phyloP scores from a whole-genome alignment of 176 grass and related monocot species.

The Paspalum vaginatum region DNA sequence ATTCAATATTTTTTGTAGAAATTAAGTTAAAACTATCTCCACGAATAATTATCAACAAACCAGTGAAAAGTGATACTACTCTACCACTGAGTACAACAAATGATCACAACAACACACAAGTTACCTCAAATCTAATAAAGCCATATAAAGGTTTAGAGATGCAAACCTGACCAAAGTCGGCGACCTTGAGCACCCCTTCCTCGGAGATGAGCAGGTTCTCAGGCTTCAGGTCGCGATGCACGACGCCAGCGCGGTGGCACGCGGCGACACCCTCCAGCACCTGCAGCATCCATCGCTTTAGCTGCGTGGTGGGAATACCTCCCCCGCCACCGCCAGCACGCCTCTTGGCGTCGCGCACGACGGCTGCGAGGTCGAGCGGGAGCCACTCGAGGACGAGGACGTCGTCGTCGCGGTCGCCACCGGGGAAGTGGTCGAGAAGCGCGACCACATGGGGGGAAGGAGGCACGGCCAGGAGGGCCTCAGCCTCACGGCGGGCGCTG shows the following conservation, averaged over 20 bases:
- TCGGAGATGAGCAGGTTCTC: constrained; percentile 88
- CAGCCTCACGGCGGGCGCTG: constrained; percentile 82
- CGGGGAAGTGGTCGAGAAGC: constrained; percentile 79
- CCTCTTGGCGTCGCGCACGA: constrained; percentile 57
- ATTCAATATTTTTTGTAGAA: neutral
- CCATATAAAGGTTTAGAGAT: neutral
- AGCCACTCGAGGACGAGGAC: constrained; percentile 94
- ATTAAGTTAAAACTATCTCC: constrained; percentile 20
- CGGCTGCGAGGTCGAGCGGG: constrained; percentile 56
- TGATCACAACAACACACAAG: neutral
- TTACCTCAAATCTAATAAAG: constrained; percentile 11
- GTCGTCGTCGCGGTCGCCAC: constrained; percentile 73
- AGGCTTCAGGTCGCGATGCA: constrained; percentile 93
- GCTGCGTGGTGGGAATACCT: constrained; percentile 47
- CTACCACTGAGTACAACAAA: neutral
- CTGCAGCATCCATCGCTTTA: constrained; percentile 91
- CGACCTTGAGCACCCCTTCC: constrained; percentile 73
- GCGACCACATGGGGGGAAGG: constrained; percentile 61
- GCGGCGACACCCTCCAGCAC: constrained; percentile 72
- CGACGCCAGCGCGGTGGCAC: constrained; percentile 67
- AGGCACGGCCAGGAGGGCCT: constrained; percentile 64
- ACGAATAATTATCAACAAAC: constrained; percentile 5
- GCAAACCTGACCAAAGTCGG: constrained; percentile 93
- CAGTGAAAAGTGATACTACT: neutral
- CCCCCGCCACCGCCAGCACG: constrained; percentile 4